A percentile compares a stretch with the other conserved stretches of the same genome.
phyloP scores from a whole-genome alignment of 306 rosid species.

The Aeschynomene evenia region DNA sequence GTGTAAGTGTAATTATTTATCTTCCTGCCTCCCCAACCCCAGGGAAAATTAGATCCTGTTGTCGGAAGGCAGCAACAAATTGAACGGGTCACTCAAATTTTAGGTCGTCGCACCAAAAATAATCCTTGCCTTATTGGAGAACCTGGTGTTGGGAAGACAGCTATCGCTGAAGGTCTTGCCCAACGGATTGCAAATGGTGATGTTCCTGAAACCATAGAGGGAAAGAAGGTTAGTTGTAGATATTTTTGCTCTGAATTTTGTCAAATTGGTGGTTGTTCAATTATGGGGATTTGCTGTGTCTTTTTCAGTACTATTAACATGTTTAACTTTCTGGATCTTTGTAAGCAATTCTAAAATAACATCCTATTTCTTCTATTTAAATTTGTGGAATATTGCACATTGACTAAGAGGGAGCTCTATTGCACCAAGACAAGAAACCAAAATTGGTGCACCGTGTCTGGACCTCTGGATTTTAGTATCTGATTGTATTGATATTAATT shows the following conservation, averaged over 20 bases:
- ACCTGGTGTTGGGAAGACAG: conserved; percentile 99
- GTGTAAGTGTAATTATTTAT: neutral
- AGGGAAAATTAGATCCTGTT: conserved; percentile 97
- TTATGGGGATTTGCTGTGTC: conserved; percentile 1
- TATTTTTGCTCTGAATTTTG: neutral
- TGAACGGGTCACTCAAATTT: conserved; percentile 91
- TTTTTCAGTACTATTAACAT: conserved; percentile 1
- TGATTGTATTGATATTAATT: neutral
- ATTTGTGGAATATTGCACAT: neutral
- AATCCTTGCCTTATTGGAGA: conserved; percentile 97
- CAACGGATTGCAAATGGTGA: conserved; percentile 89
- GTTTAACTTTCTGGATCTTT: conserved; percentile 5
- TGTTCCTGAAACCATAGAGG: conserved; percentile 98
- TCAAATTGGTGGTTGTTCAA: neutral
- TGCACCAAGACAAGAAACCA: neutral
- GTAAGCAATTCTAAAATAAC: neutral
- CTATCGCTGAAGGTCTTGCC: conserved; percentile 96
- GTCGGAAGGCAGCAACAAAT: conserved; percentile 95
- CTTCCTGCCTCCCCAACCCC: neutral
- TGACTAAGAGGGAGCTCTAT: neutral
- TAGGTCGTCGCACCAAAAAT: conserved; percentile 90
- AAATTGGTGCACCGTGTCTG: neutral
- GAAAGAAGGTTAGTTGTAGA: conserved; percentile 69
- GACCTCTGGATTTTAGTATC: neutral
- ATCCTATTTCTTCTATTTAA: neutral